Base-by-base conservation (phyloP, 116 monocot genomes). In the Phalaenopsis hybrid region DNA sequence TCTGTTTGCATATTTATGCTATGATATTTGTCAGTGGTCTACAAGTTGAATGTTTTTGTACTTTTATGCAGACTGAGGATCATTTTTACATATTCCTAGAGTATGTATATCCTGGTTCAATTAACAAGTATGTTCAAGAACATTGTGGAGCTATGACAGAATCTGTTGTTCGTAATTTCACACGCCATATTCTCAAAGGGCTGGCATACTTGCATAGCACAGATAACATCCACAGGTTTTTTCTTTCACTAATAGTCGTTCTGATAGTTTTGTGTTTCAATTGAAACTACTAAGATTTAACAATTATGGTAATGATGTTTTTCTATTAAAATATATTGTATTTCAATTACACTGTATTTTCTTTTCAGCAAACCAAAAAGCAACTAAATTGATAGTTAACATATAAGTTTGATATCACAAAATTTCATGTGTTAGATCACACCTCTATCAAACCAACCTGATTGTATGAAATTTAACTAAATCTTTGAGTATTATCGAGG, bases 141-240 rank as follows among this genome's bases (percentile, higher is more conserved):
- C 85, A 95, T 82, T 89, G 76, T 82, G 93, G 94, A 86, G 92
- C 87, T 20, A 90, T 99, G 81, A 94, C 95, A 74, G 99, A 99
- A 88, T 99, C 99, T 49, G 90, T 99, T 28, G 93, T 99, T 84
- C 99, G 99, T 68, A 94, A 88, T 82, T 99, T 99, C 83, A 95
- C 99, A 34, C 90, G 99, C 34, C 99, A 99, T 91, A 95, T 99
- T 82, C 94, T 99, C 20, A 82, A 63, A 31, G 99, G 99, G 15
- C 76, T 99, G 44, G 92, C 92, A 65, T 99, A 95, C 82, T 86
- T 99, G 82, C 99, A 99, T 79, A 89, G 90, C 48, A 86, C 85
- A 80, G 86, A 87, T 63, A 94, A 89, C 23, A 90, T 99, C 79
- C 99, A 99, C 84, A 99, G 99, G 99, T 99, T 85, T 23, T 76